Conservation (phyloP, 352 stramenopile genomes). For the Globisporangium iwayamae region DNA sequence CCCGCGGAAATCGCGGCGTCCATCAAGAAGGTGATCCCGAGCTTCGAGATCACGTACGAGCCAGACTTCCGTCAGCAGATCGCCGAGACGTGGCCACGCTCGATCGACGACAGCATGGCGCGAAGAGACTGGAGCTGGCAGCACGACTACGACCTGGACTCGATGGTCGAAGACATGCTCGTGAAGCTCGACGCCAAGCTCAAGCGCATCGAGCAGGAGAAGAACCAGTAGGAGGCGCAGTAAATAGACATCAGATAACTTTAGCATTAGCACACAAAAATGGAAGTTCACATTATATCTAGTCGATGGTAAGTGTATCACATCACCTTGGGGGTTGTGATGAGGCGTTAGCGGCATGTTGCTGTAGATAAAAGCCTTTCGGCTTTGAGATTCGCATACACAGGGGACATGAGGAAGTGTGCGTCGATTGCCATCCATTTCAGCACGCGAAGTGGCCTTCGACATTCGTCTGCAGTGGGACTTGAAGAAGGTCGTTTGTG, state of each 20-base stretch:
- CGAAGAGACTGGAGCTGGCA: constrained; percentile 88
- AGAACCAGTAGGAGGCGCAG: not conserved
- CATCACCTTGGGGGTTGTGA: no score
- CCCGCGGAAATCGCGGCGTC: constrained; percentile 77
- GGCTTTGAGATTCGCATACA: no score
- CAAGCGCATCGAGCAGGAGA: constrained; percentile 23
- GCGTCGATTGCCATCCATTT: constrained; percentile 1
- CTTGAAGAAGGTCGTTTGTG: not conserved
- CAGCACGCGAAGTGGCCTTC: not conserved
- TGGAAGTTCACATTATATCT: no score
- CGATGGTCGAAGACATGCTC: constrained; percentile 90
- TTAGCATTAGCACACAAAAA: not conserved
- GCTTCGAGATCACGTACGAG: constrained; percentile 86
- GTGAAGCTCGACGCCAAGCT: constrained; percentile 81
- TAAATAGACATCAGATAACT: constrained; percentile 2
- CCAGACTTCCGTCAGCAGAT: constrained; percentile 91
- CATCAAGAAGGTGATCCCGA: constrained; percentile 85
- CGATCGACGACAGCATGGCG: constrained; percentile 79
- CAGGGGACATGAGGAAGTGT: no score
- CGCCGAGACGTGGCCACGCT: constrained; percentile 88
- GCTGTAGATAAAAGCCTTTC: no score
- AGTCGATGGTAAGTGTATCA: no score
- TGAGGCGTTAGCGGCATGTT: no score
- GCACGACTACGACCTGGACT: constrained; percentile 86
- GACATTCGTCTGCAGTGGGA: not conserved